phyloP scores from a whole-genome alignment of 768 basidiomycete genomes.

The Pleurotus citrinopileatus region DNA sequence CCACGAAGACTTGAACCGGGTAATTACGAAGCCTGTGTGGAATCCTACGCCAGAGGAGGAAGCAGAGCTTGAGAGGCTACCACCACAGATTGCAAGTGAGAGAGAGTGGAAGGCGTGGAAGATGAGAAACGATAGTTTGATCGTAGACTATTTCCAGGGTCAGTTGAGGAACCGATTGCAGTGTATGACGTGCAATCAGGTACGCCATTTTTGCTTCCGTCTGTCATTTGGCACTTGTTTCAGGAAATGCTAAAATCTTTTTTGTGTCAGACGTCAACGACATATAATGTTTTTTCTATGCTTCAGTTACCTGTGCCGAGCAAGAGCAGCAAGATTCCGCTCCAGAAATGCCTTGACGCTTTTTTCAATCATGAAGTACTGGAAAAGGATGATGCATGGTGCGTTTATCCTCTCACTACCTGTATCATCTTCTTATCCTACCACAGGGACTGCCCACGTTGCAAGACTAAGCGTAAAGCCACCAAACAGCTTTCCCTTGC shows the following conservation, averaged over 20 bases:
- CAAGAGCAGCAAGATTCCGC: conserved; percentile 52
- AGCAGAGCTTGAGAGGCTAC: conserved; percentile 82
- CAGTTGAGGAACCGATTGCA: conserved; percentile 90
- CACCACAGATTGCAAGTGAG: conserved; percentile 85
- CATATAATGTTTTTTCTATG: conserved; percentile 96
- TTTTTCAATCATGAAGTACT: conserved; percentile 90
- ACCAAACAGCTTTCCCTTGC: conserved; percentile 87
- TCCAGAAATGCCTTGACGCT: conserved; percentile 82
- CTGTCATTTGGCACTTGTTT: conserved; percentile 1
- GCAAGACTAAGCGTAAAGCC: conserved; percentile 85
- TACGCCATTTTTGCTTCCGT: conserved; percentile 27
- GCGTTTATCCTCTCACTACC: background rate
- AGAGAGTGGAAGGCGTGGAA: conserved; percentile 92
- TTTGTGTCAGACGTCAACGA: conserved; percentile 83
- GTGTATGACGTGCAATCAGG: conserved; percentile 89
- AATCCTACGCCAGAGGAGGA: conserved; percentile 77
- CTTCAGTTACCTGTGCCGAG: conserved; percentile 87
- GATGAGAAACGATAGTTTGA: conserved; percentile 86
- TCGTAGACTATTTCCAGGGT: conserved; percentile 97
- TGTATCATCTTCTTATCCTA: conserved; percentile 1
- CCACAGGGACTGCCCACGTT: conserved; percentile 88
- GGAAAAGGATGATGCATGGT: conserved; percentile 95
- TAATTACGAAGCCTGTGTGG: conserved; percentile 67
- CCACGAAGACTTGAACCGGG: conserved; percentile 84
- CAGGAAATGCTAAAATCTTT: conserved; percentile 3